A percentile compares a stretch with the other conserved stretches of the same genome.
phyloP scores from a whole-genome alignment of 2,329 filamentous ascomycete genomes.

The Phialophora verrucosa region DNA sequence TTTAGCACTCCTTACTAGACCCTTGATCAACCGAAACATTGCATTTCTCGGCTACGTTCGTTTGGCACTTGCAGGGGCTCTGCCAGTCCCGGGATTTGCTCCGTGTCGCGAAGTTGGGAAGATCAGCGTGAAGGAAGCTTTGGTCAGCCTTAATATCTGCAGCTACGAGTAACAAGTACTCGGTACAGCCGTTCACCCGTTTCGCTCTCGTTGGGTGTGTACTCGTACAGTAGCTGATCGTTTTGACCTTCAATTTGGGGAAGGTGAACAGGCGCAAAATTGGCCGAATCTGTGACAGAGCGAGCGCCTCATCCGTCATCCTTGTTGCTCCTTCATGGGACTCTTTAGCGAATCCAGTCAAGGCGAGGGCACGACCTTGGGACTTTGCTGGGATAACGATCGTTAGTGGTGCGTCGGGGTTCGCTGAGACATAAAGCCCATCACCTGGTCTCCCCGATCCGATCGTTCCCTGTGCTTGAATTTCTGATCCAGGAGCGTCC shows the following conservation, averaged over 20 bases:
- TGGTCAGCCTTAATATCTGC: neutral
- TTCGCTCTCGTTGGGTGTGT: slow-evolving; percentile 6
- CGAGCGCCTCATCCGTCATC: slow-evolving; percentile 29
- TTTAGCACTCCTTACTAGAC: slow-evolving; percentile 6
- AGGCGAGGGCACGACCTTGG: slow-evolving; percentile 12
- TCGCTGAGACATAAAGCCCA: slow-evolving; percentile 9
- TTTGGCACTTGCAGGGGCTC: slow-evolving; percentile 3
- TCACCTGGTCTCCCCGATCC: slow-evolving; percentile 20
- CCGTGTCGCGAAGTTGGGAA: neutral
- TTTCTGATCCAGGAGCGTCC: slow-evolving; percentile 13
- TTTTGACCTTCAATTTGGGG: slow-evolving; percentile 1
- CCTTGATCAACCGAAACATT: slow-evolving; percentile 24
- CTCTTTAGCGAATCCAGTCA: slow-evolving; percentile 22
- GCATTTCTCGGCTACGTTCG: slow-evolving; percentile 3
- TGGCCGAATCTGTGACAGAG: slow-evolving; percentile 21
- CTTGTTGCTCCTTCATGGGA: slow-evolving; percentile 2
- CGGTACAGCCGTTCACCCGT: neutral
- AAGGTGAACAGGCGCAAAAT: slow-evolving; percentile 6
- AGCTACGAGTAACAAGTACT: neutral
- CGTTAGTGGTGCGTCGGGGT: slow-evolving; percentile 1
- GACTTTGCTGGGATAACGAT: neutral
- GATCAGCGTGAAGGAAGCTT: neutral
- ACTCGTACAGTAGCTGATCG: slow-evolving; percentile 7
- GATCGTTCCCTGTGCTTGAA: slow-evolving; percentile 16
- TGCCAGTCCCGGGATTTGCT: neutral